Percentiles rank a stretch among this genome's conserved stretches.
Conservation (phyloP, 2,329 filamentous ascomycete genomes). For the Byssoonygena ceratinophila region DNA sequence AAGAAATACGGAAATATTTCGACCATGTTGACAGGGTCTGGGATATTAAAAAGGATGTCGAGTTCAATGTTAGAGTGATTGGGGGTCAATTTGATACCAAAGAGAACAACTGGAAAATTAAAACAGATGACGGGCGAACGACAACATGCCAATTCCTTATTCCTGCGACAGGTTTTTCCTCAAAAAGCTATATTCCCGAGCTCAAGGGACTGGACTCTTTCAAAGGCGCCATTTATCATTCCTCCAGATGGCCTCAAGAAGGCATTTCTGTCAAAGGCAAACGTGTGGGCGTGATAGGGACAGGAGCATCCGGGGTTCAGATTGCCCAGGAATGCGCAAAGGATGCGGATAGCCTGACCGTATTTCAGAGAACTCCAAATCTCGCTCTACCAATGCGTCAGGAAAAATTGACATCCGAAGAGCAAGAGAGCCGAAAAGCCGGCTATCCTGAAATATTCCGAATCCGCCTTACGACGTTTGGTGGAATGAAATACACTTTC, state of each 20-base stretch:
- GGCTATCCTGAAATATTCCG: constrained; percentile 43
- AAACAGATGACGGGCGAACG: constrained; percentile 32
- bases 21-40: constrained; percentile 38
- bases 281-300: constrained; percentile 53
- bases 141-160: constrained; percentile 39
- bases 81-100: constrained; percentile 34
- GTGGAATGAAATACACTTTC: constrained; percentile 49
- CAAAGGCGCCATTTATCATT: constrained; percentile 50
- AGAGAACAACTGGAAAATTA: constrained; percentile 36
- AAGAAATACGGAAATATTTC: constrained; percentile 40
- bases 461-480: constrained; percentile 42
- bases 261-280: constrained; percentile 50
- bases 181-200: constrained; percentile 36
- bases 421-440: constrained; percentile 39
- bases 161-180: constrained; percentile 39
- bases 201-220: constrained; percentile 37
- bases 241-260: constrained; percentile 51
- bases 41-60: constrained; percentile 36
- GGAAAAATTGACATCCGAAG: constrained; percentile 37
- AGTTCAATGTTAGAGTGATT: constrained; percentile 37
- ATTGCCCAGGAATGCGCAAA: constrained; percentile 51
- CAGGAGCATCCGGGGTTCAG: constrained; percentile 55
- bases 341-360: constrained; percentile 41
- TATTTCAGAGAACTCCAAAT: constrained; percentile 56
- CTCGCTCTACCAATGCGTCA: constrained; percentile 52